These are phyloP conservation scores for Talaromyces sp. DNA, from an alignment of 2,329 filamentous ascomycete genomes.

Conservation along the genomic window DNA sequence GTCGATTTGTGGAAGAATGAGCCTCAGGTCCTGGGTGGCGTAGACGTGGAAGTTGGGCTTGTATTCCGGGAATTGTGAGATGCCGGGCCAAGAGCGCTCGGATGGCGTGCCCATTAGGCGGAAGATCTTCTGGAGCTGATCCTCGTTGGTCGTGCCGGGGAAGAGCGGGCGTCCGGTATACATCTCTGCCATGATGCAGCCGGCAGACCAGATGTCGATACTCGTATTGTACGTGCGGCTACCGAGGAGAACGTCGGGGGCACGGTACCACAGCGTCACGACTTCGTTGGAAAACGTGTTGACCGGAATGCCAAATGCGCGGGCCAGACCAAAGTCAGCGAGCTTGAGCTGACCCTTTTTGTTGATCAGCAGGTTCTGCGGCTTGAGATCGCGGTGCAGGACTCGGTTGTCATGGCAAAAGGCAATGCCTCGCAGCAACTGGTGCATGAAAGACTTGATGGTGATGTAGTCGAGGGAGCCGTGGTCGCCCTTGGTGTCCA, in stretches of 20 bases:
- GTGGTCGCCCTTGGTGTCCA: slow-evolving; percentile 87
- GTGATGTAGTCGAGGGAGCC: slow-evolving; percentile 82
- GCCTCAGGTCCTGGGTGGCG: slow-evolving; percentile 80
- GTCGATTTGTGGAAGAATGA: slow-evolving; percentile 87
- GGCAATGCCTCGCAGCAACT: slow-evolving; percentile 89
- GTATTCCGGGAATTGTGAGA: slow-evolving; percentile 95
- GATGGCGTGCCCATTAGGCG: slow-evolving; percentile 97
- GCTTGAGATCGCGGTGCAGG: slow-evolving; percentile 90
- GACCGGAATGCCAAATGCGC: slow-evolving; percentile 93
- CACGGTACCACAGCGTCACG: slow-evolving; percentile 95
- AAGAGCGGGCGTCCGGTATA: slow-evolving; percentile 94
- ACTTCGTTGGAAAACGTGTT: slow-evolving; percentile 99
- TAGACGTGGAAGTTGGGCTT: slow-evolving; percentile 93
- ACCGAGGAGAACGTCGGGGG: slow-evolving; percentile 89
- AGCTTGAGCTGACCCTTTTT: slow-evolving; percentile 84
- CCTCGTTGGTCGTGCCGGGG: slow-evolving; percentile 95
- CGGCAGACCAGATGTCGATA: slow-evolving; percentile 98
- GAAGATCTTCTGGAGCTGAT: slow-evolving; percentile 96
- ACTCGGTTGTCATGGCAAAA: slow-evolving; percentile 98
- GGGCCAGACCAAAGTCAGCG: slow-evolving; percentile 87
- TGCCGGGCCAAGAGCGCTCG: slow-evolving; percentile 91
- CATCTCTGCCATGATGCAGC: slow-evolving; percentile 99
- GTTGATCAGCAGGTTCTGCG: slow-evolving; percentile 94
- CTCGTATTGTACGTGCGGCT: slow-evolving; percentile 98
- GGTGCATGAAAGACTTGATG: slow-evolving; percentile 99